Conservation (phyloP, 2,329 filamentous ascomycete species). For the Xylariaceae sp. region DNA sequence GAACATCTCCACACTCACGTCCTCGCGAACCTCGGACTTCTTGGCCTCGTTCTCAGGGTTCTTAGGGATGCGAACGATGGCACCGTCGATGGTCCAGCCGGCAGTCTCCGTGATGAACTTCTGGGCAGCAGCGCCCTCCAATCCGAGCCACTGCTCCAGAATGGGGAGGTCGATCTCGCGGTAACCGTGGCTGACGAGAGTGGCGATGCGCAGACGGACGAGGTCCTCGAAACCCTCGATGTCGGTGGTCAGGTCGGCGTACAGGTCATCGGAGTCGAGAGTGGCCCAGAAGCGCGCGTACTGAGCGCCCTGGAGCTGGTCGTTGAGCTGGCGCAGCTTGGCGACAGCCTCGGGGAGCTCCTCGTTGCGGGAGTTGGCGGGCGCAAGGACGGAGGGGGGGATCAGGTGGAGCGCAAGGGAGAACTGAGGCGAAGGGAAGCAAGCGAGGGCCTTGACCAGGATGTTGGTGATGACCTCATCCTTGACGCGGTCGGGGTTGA, state of each 20-base stretch:
- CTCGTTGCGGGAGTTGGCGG: conserved; percentile 43
- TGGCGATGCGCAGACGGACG: conserved; percentile 83
- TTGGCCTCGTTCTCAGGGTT: conserved; percentile 98
- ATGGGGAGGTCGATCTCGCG: conserved; percentile 64
- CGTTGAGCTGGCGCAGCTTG: conserved; percentile 80
- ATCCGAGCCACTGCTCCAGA: conserved; percentile 70
- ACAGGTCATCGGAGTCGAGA: conserved; percentile 88
- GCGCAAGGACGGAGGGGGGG: conserved; percentile 70
- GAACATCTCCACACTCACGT: conserved; percentile 87
- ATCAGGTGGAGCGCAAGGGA: conserved; percentile 90
- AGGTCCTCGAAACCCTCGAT: conserved; percentile 93
- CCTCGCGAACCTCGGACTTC: conserved; percentile 91
- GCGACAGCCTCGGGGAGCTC: conserved; percentile 85
- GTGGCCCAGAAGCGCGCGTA: conserved; percentile 92
- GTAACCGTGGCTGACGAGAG: conserved; percentile 76
- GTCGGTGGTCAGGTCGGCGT: conserved; percentile 91
- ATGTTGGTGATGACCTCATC: conserved; percentile 98
- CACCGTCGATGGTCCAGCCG: conserved; percentile 73
- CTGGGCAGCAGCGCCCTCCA: conserved; percentile 60
- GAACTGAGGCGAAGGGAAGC: conserved; percentile 96
- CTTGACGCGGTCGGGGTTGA: conserved; percentile 96
- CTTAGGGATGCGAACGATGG: conserved; percentile 68
- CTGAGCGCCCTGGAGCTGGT: conserved; percentile 81
- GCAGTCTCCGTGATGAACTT: conserved; percentile 82
- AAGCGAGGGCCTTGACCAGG: conserved; percentile 94